phyloP scores from a whole-genome alignment of 208 protist species.

The Borovskyia barvae region DNA sequence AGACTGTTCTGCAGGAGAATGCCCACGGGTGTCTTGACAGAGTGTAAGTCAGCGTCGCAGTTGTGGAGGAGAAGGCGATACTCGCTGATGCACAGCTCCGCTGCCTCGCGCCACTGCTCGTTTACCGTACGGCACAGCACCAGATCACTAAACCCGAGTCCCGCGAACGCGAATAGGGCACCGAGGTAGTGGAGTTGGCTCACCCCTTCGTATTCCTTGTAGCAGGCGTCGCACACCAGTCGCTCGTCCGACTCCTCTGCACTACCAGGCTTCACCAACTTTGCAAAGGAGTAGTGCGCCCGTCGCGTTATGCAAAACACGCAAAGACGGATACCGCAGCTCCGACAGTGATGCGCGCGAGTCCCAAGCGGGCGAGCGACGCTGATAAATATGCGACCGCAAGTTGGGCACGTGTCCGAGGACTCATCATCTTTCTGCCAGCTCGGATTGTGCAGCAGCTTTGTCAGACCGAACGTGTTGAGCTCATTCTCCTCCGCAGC shows the following conservation, averaged over 20 bases:
- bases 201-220: conserved; percentile 38
- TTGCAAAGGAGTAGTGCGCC: conserved; percentile 67
- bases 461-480: conserved; percentile 30
- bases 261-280: conserved; percentile 56
- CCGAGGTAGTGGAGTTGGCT: conserved; percentile 64
- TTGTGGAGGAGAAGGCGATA: conserved; percentile 64
- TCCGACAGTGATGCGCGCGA: conserved; percentile 61
- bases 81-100: conserved; percentile 77
- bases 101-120: conserved; percentile 59
- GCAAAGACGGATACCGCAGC: conserved; percentile 67
- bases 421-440: conserved; percentile 66
- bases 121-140: conserved; percentile 62
- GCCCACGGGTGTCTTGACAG: conserved; percentile 39
- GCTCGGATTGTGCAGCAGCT: conserved; percentile 43
- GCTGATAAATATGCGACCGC: conserved; percentile 33
- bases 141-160: conserved; percentile 60
- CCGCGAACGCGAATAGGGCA: conserved; percentile 51
- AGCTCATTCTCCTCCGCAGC: conserved; percentile 34
- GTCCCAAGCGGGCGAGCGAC: conserved; percentile 28
- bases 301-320: conserved; percentile 46
- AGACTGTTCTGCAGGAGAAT: conserved; percentile 62
- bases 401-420: conserved; percentile 38
- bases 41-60: conserved; percentile 35
- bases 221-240: conserved; percentile 60
- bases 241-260: conserved; percentile 49